Conservation (phyloP, 2,329 filamentous ascomycete species). For the Nemania diffusa region DNA sequence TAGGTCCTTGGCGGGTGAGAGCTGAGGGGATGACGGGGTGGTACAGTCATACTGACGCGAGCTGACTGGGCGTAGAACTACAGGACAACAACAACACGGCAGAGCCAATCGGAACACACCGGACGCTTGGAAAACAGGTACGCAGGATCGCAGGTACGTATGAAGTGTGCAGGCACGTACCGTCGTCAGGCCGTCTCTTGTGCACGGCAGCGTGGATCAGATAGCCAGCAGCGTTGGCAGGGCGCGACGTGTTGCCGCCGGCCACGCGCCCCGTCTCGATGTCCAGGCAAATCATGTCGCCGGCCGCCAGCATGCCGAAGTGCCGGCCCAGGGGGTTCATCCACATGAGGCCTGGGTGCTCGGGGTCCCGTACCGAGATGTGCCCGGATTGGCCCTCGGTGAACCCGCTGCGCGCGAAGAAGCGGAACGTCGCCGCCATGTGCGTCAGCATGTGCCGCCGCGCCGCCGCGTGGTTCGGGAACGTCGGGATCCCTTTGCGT, state of each 20-base stretch:
- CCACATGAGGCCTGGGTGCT: slow-evolving; percentile 59
- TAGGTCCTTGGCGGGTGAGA: background rate
- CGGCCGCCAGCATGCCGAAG: slow-evolving; percentile 71
- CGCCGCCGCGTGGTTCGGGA: slow-evolving; percentile 55
- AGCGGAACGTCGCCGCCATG: slow-evolving; percentile 75
- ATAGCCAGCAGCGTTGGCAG: slow-evolving; percentile 75
- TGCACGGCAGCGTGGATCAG: slow-evolving; percentile 76
- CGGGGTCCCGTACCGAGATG: slow-evolving; percentile 48
- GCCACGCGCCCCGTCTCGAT: slow-evolving; percentile 67
- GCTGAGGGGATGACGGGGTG: background rate
- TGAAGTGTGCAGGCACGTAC: slow-evolving; percentile 15
- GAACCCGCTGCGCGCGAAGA: slow-evolving; percentile 73
- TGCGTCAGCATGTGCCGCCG: slow-evolving; percentile 73
- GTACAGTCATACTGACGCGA: background rate
- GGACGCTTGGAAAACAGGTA: background rate
- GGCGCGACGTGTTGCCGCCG: slow-evolving; percentile 68
- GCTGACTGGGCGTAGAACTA: background rate
- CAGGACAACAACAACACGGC: background rate
- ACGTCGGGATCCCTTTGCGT: slow-evolving; percentile 55
- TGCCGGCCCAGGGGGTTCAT: slow-evolving; percentile 74
- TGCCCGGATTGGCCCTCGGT: slow-evolving; percentile 73
- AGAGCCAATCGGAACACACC: slow-evolving; percentile 10
- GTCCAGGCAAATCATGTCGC: slow-evolving; percentile 75
- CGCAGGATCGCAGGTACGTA: too few species aligned
- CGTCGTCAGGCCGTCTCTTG: slow-evolving; percentile 63